These are phyloP conservation scores for Calocybe cyanea DNA, from an alignment of 768 basidiomycete species.

Conservation along the genomic window DNA sequence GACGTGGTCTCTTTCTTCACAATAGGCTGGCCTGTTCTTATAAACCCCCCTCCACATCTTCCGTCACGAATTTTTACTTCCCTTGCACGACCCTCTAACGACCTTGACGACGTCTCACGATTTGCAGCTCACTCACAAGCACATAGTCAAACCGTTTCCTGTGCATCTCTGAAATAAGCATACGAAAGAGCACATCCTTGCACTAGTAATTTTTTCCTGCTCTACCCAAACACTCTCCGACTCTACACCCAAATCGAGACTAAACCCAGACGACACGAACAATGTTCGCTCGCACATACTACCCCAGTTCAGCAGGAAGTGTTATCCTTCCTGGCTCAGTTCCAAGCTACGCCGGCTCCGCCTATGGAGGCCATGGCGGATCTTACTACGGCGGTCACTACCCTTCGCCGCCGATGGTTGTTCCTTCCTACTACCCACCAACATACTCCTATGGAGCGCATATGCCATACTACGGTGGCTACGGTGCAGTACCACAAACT, in stretches of 20 bases:
- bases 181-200: too few relatives aligned
- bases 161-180: too few relatives aligned
- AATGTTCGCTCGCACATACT: conserved; percentile 17
- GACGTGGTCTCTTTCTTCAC: conserved; percentile 4
- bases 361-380: conserved; percentile 8
- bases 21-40: conserved; percentile 18
- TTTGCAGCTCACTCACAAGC: not conserved
- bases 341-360: conserved; percentile 8
- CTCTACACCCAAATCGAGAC: not conserved
- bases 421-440: conserved; percentile 4
- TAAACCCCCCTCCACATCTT: conserved; percentile 7
- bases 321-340: conserved; percentile 14
- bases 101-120: conserved; percentile 15
- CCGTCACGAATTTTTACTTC: conserved; percentile 9
- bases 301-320: conserved; percentile 16
- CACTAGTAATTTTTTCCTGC: too few relatives aligned
- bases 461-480: too few relatives aligned
- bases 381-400: conserved; percentile 11
- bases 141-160: too few relatives aligned
- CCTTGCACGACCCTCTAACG: conserved; percentile 2
- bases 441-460: not conserved
- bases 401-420: conserved; percentile 11
- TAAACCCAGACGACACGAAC: not conserved
- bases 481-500: not conserved
- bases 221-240: too few relatives aligned